phyloP scores from a whole-genome alignment of 306 rosid genomes.

The Hippophae rhamnoides region DNA sequence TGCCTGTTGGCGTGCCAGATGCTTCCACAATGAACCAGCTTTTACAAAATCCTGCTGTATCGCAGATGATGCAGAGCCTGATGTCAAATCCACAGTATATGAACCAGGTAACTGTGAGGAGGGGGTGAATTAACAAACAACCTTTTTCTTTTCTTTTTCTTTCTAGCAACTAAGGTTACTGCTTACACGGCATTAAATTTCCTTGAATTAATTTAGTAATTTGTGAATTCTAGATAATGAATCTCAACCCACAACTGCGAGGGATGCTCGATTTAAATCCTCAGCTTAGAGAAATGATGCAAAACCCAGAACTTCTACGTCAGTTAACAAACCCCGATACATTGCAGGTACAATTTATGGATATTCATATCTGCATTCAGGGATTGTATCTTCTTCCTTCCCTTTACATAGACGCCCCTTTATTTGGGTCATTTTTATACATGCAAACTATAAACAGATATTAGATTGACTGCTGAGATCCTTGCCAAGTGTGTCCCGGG shows the following conservation, averaged over 20 bases:
- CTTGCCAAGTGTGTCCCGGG: no score
- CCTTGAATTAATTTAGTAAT: no score
- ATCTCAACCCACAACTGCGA: conserved; percentile 51
- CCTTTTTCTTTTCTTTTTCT: no score
- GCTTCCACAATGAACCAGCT: conserved; percentile 46
- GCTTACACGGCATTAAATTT: no score
- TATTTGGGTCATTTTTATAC: no score
- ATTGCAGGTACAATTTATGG: conserved; percentile 51
- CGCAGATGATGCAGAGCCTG: conserved; percentile 79
- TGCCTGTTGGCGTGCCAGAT: conserved; percentile 58
- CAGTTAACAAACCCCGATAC: conserved; percentile 77
- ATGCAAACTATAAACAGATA: no score
- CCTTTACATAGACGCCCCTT: not conserved
- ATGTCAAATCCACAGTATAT: conserved; percentile 68
- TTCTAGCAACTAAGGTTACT: no score
- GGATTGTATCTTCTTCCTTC: not conserved
- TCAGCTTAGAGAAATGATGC: conserved; percentile 73
- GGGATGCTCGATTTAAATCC: conserved; percentile 63
- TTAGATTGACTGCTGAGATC: no score
- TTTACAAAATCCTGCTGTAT: conserved; percentile 80
- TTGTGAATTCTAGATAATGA: conserved; percentile 38
- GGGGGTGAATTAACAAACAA: no score
- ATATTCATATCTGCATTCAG: conserved; percentile 15
- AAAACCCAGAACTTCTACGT: conserved; percentile 71
- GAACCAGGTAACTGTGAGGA: conserved; percentile 46